Evolutionary conservation across 495 filamentous ascomycete species (phyloP).

Genomic region (Neurospora intermedia): DNA sequence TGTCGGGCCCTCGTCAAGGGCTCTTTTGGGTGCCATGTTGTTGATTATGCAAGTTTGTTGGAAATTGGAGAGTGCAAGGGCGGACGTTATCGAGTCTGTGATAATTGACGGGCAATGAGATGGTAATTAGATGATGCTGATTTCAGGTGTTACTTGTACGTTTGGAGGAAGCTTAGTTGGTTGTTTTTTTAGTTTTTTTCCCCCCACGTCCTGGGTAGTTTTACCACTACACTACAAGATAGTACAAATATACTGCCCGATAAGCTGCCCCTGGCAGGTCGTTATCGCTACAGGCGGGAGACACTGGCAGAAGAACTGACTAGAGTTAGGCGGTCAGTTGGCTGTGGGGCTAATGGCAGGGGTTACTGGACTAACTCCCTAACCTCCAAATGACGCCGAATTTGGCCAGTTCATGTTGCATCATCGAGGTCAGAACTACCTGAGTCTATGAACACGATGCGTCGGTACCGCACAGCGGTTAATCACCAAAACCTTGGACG

Average conservation of each 20-base stretch:
- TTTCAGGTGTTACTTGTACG: not conserved
- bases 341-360: not conserved
- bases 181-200: not conserved
- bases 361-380: not conserved
- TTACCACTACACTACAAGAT: not conserved
- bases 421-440: not conserved
- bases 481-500: not conserved
- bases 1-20: constrained; percentile 37
- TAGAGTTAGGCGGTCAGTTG: not conserved
- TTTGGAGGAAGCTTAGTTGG: not conserved
- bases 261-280: not conserved
- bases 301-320: not conserved
- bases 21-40: constrained; percentile 55
- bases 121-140: not conserved
- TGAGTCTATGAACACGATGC: not conserved
- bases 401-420: not conserved
- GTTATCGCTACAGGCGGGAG: not conserved
- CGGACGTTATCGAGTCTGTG: not conserved
- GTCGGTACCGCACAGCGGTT: not conserved
- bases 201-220: not conserved
- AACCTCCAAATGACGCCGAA: not conserved
- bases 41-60: not conserved
- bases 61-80: not conserved
- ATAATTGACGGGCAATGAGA: not conserved
- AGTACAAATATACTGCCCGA: not conserved